phyloP scores from a whole-genome alignment of 768 basidiomycete genomes.

The Lyophyllum semitale region DNA sequence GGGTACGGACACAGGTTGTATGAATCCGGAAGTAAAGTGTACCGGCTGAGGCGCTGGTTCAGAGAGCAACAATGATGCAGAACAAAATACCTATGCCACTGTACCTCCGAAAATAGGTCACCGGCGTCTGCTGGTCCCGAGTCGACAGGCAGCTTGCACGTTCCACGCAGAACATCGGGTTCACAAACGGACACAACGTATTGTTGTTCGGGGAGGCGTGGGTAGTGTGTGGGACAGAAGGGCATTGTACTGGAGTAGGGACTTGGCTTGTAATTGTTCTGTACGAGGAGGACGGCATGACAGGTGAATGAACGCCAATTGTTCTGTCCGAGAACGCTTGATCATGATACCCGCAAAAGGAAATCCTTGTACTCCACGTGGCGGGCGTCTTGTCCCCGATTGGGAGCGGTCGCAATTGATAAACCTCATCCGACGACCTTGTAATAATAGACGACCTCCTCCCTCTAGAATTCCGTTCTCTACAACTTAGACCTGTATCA shows the following conservation, averaged over 20 bases:
- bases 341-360: conserved; percentile 23
- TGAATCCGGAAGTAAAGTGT: not conserved
- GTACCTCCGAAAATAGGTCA: not conserved
- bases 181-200: not conserved
- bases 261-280: conserved; percentile 14
- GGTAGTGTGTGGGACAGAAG: not conserved
- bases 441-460: conserved; percentile 9
- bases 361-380: conserved; percentile 33
- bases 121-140: not conserved
- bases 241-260: conserved; percentile 10
- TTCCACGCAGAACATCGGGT: not conserved
- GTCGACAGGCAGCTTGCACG: not conserved
- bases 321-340: conserved; percentile 21
- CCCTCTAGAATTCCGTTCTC: not conserved
- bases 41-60: not conserved
- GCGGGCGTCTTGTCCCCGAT: conserved; percentile 29
- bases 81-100: not conserved
- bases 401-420: conserved; percentile 18
- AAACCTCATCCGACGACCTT: conserved; percentile 9
- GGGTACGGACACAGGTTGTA: not conserved
- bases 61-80: not conserved
- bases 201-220: not conserved
- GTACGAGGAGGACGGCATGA: not conserved
- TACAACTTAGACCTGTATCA: conserved; percentile 4
- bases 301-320: conserved; percentile 8